Base-by-base conservation (phyloP, 352 stramenopile genomes). In the Phytopythium delawarense region DNA sequence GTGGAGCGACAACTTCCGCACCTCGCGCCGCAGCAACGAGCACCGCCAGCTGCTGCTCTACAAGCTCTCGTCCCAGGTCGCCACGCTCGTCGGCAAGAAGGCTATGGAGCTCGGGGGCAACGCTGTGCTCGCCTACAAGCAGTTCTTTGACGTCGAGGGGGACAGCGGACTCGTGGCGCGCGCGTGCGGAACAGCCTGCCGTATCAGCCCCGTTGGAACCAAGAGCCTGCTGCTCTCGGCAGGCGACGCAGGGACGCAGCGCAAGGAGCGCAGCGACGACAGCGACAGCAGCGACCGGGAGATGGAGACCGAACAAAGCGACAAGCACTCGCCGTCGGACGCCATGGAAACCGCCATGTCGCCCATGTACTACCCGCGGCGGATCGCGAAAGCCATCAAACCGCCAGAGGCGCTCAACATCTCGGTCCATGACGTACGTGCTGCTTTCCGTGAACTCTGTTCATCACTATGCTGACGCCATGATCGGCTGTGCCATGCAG, bases 71-170 rank as follows among this genome's bases (percentile, higher is more conserved):
- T 95, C 86, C 7, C 84, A 95, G 70, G 84, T 96, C 28, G 78
- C 75, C 18, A 92, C 84, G 30, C 46, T 94, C 50, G 80, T 99
- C 55, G 97, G 94, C 15, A 98, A 98, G 64, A 98, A 98, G 64
- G 96, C 97, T 3, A 70, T 98, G 23, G 94, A 98, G 62, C 87
- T 98, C n/a, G 96, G 97, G 18, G 97, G 96, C 4, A 99, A 99
- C 68, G 97, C 97, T 7, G 96, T 99, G 20, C 74, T 99, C 51
- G 97, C 92, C 7, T 99, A 99, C 78, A 90, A 98, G 63, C 94
- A 99, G 66, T 98, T 98, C 70, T 99, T 99, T 67, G 97, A 99
- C 75, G 94, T 99, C 34, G 97, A 99, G 83, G 97, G 97, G 50
- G 97, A 99, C 73, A 98, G 93, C 37, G 97, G 96, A 12, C 84